These are phyloP conservation scores for Triglochin maritima DNA, from an alignment of 106 monocot species.

Conservation along the genomic window DNA sequence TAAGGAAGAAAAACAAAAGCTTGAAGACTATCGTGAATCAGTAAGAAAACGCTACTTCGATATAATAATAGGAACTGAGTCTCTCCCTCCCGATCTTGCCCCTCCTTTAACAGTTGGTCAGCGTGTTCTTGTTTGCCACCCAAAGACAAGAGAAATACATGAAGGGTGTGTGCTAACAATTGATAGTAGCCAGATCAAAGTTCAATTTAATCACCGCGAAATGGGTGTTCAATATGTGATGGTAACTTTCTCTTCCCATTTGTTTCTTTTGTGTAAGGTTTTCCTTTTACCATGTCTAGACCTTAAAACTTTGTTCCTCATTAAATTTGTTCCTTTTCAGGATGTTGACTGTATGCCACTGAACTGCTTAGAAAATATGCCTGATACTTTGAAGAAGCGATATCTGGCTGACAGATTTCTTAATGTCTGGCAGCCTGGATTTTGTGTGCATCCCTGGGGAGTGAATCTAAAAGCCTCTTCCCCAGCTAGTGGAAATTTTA, in stretches of 20 bases:
- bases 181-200: slow-evolving; percentile 63
- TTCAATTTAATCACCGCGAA: slow-evolving; percentile 93
- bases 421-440: slow-evolving; percentile 30
- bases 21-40: slow-evolving; percentile 83
- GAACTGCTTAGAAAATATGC: slow-evolving; percentile 69
- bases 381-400: slow-evolving; percentile 57
- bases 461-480: slow-evolving; percentile 26
- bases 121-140: slow-evolving; percentile 94
- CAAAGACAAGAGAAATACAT: slow-evolving; percentile 94
- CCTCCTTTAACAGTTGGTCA: slow-evolving; percentile 92
- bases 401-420: slow-evolving; percentile 37
- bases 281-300: neutral
- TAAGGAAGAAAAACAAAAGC: slow-evolving; percentile 77
- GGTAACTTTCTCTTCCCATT: slow-evolving; percentile 26
- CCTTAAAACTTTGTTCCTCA: neutral
- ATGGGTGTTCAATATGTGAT: slow-evolving; percentile 86
- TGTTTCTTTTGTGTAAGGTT: neutral
- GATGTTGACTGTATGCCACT: slow-evolving; percentile 94
- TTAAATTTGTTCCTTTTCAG: slow-evolving; percentile 20
- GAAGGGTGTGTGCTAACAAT: slow-evolving; percentile 93
- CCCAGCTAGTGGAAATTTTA: slow-evolving; percentile 29
- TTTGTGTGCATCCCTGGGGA: slow-evolving; percentile 40
- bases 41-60: slow-evolving; percentile 82
- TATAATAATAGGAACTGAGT: slow-evolving; percentile 67
- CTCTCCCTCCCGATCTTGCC: slow-evolving; percentile 81